Percentiles rank a stretch among this genome's conserved stretches.
Evolutionary conservation across 768 basidiomycete genomes (phyloP).

Genomic region (Leccinellum luteum): DNA sequence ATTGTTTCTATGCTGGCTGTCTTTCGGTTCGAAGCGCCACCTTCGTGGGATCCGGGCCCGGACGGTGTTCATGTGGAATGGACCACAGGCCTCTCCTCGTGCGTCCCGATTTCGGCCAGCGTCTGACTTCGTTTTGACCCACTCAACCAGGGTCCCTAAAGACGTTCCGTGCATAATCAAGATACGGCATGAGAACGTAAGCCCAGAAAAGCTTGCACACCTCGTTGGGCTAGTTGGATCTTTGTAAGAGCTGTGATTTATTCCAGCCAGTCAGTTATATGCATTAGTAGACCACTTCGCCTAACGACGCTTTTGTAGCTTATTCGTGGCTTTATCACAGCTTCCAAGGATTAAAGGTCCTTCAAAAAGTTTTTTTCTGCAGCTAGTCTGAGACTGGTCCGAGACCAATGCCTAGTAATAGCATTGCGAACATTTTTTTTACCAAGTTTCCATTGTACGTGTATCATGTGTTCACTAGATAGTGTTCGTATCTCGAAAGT

Average conservation of each 20-base stretch:
- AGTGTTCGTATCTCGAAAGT: too few species aligned
- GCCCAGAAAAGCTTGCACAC: conserved; percentile 9
- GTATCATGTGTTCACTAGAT: too few species aligned
- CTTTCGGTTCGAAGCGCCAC: conserved; percentile 12
- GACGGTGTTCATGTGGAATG: conserved; percentile 21
- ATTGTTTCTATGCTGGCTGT: conserved; percentile 22
- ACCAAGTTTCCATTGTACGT: too few species aligned
- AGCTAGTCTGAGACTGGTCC: too few species aligned
- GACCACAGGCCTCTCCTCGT: conserved; percentile 19
- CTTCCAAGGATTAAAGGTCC: too few species aligned
- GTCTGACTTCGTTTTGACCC: neutral
- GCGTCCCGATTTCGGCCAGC: neutral
- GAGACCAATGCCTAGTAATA: too few species aligned
- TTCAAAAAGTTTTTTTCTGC: too few species aligned
- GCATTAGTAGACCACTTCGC: neutral
- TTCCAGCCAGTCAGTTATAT: neutral
- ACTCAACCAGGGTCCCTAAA: conserved; percentile 10
- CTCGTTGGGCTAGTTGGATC: conserved; percentile 4
- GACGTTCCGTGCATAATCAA: conserved; percentile 10
- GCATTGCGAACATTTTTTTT: too few species aligned
- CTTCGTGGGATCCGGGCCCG: conserved; percentile 16
- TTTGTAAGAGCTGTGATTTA: neutral
- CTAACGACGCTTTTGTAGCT: neutral
- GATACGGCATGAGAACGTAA: conserved; percentile 5
- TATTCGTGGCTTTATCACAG: too few species aligned